Evolutionary conservation across 2,329 filamentous ascomycete species (phyloP).

Genomic region (Penicillium sp.): DNA sequence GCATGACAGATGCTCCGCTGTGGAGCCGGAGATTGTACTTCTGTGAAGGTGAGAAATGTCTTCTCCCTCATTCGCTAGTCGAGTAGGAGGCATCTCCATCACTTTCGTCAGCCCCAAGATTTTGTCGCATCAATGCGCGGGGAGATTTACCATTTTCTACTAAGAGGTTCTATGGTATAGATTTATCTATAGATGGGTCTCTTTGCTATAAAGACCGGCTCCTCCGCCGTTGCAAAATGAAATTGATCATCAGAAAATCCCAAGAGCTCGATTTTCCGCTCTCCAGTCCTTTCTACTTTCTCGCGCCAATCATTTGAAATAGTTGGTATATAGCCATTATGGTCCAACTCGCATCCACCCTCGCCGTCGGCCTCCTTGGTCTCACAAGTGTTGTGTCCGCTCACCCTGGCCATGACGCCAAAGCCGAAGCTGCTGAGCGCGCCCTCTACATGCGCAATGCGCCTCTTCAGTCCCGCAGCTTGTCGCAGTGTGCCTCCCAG

Average conservation of each 20-base stretch:
- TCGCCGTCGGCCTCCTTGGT: constrained; percentile 29
- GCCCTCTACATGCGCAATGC: constrained; percentile 49
- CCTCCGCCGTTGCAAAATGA: background rate
- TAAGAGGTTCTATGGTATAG: background rate
- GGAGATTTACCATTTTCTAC: background rate
- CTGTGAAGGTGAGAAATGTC: constrained; percentile 15
- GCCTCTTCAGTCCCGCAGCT: constrained; percentile 45
- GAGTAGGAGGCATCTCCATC: constrained; percentile 2
- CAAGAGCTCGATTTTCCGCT: background rate
- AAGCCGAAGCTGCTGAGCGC: constrained; percentile 55
- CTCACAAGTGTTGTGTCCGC: constrained; percentile 37
- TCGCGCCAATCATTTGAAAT: background rate
- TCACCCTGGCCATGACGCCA: constrained; percentile 56
- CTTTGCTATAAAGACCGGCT: constrained; percentile 1
- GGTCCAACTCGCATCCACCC: constrained; percentile 25
- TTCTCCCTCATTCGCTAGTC: constrained; percentile 11
- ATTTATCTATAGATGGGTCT: background rate
- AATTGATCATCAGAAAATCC: background rate
- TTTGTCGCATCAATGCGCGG: background rate
- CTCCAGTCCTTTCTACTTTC: background rate
- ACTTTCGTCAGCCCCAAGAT: constrained; percentile 3
- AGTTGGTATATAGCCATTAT: constrained; percentile 11
- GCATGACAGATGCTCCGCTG: constrained; percentile 9
- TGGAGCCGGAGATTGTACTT: constrained; percentile 2
- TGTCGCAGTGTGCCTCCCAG: constrained; percentile 53